These are phyloP conservation scores for Diaporthe velutina DNA, from an alignment of 2,329 filamentous ascomycete genomes.

Conservation along the genomic window DNA sequence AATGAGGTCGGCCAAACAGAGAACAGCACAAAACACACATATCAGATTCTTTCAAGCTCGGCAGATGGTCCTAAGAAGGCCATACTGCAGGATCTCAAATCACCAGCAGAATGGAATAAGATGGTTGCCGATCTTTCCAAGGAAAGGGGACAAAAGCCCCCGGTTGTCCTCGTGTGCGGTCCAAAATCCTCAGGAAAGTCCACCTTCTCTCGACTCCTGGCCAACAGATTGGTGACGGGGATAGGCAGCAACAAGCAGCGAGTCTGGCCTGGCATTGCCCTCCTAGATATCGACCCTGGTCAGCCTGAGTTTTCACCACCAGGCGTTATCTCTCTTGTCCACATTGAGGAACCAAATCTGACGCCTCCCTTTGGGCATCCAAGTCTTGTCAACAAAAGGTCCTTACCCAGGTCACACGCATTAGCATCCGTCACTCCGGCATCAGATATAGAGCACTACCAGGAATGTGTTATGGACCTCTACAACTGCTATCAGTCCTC, in stretches of 20 bases:
- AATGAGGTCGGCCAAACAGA: slow-evolving; percentile 53
- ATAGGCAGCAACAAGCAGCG: slow-evolving; percentile 45
- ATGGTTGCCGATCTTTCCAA: slow-evolving; percentile 62
- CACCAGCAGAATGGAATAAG: slow-evolving; percentile 72
- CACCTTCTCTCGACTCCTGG: slow-evolving; percentile 76
- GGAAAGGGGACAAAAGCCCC: slow-evolving; percentile 50
- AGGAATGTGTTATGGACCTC: slow-evolving; percentile 74
- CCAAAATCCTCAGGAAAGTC: slow-evolving; percentile 83
- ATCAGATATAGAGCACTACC: slow-evolving; percentile 75
- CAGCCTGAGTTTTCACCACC: slow-evolving; percentile 81
- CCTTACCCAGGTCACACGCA: slow-evolving; percentile 72
- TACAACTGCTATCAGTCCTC: slow-evolving; percentile 67
- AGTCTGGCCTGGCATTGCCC: slow-evolving; percentile 57
- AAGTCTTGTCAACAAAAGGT: slow-evolving; percentile 48
- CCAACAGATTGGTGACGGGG: slow-evolving; percentile 75
- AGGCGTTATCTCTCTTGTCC: slow-evolving; percentile 77
- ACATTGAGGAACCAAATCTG: slow-evolving; percentile 72
- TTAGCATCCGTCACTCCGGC: slow-evolving; percentile 75
- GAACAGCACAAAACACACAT: slow-evolving; percentile 16
- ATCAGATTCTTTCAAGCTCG: slow-evolving; percentile 58
- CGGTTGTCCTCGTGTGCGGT: slow-evolving; percentile 72
- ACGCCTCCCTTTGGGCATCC: slow-evolving; percentile 77
- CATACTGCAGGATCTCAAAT: slow-evolving; percentile 66
- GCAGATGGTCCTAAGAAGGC: slow-evolving; percentile 64
- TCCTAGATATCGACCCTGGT: slow-evolving; percentile 83